Base-by-base conservation (phyloP, 495 filamentous ascomycete genomes). In the Penicillium dipodomyicola region DNA sequence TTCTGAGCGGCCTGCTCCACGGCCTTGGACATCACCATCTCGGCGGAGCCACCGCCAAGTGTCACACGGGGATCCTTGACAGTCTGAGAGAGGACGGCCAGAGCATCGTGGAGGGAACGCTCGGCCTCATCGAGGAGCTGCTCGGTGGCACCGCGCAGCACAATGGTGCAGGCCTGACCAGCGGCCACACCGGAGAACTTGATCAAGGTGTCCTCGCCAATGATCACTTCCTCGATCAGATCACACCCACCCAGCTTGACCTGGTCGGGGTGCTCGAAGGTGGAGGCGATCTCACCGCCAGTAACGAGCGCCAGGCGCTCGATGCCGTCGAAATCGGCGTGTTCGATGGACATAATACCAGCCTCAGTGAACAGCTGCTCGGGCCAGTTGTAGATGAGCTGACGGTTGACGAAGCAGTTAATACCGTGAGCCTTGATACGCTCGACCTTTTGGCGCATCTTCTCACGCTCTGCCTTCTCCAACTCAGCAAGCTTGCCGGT, bases 371-470 rank as follows among this genome's bases (percentile, higher is more conserved):
- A 98, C 48, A 98, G 87, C 75, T 97, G 95, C 72, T 98, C 94
- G 33, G 94, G 94, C 93, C 94, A 97, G 82, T 98, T 98, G 82
- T 98, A 98, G 76, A 98, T 98, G 44, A 98, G 83, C 69, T 98
- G 94, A 58, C 94, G 82, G 81, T 98, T 98, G 69, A 98, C 95
- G 76, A 98, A 98, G 80, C 95, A 97, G 82, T 98, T 98, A 78
- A 98, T 96, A 40, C 94, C 94, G 66, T 98, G 95, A 33, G 91
- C 84, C 84, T 97, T 98, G 80, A 98, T 98, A 67, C 87, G 92
- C 65, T 98, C 95, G 41, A 98, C 94, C 81, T 98, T 98, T 53
- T 88, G 87, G 76, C 89, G 94, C 94, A 98, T 98, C 86, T 97
- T 98, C 67, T 97, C 93, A 53, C 90, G 86, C 80, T 98, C 94